A percentile compares a stretch with the other conserved stretches of the same genome.
phyloP scores from a whole-genome alignment of 352 stramenopile genomes.

The Pilasporangium apinafurcum region DNA sequence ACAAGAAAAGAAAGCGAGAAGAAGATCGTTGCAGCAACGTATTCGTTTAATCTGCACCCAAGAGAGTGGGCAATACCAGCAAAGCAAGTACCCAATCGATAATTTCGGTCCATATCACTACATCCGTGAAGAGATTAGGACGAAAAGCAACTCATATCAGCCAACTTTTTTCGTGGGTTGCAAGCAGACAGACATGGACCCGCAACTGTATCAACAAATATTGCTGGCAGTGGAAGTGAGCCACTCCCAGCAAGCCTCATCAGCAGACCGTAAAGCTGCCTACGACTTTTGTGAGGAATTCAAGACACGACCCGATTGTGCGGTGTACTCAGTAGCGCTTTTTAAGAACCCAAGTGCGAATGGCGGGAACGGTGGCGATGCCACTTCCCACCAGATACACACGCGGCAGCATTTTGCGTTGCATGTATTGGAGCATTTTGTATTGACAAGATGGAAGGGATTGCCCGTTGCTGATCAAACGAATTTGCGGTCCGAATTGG shows the following conservation, averaged over 20 bases:
- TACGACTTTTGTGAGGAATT: conserved; percentile 77
- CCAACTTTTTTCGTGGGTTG: too few relatives aligned
- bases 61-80: too few relatives aligned
- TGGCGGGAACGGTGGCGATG: conserved; percentile 8
- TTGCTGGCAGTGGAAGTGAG: conserved; percentile 66
- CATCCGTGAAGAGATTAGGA: too few relatives aligned
- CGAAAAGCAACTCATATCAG: too few relatives aligned
- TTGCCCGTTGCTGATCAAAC: conserved; percentile 37
- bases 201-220: conserved; percentile 64
- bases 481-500: conserved; percentile 42
- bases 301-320: conserved; percentile 62
- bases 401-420: conserved; percentile 74
- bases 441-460: conserved; percentile 49
- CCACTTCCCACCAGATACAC: conserved; percentile 15
- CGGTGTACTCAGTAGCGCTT: conserved; percentile 64
- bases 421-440: conserved; percentile 67
- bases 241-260: conserved; percentile 45
- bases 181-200: too few relatives aligned
- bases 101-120: too few relatives aligned
- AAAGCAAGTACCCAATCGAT: too few relatives aligned
- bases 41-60: too few relatives aligned
- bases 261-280: conserved; percentile 36
- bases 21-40: too few relatives aligned
- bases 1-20: too few relatives aligned
- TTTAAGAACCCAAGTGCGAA: conserved; percentile 41